Percentiles rank a stretch among this genome's conserved stretches.
Conservation (phyloP, 1,139 yeast species). For the Protomyces macrosporus region DNA sequence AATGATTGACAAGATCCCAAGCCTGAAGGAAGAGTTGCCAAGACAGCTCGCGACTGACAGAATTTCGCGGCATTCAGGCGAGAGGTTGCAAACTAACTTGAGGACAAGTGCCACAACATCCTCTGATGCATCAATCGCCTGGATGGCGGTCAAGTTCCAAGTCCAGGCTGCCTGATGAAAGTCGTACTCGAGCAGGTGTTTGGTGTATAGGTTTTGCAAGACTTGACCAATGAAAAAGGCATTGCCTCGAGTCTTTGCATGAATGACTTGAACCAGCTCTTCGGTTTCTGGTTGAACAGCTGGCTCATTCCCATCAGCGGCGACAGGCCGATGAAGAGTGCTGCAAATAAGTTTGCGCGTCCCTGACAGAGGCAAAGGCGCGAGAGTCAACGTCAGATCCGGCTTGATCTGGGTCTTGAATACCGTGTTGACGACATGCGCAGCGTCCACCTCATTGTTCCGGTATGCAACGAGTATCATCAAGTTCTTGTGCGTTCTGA, state of each 20-base stretch:
- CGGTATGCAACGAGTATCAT: conserved; percentile 21
- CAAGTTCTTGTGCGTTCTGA: conserved; percentile 13
- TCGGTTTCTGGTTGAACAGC: neutral
- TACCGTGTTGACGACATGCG: conserved; percentile 13
- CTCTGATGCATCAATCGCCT: conserved; percentile 7
- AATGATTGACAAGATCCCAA: conserved; percentile 6
- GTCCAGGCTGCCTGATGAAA: conserved; percentile 7
- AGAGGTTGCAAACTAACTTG: conserved; percentile 1
- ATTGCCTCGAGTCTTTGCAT: conserved; percentile 14
- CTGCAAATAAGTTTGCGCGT: conserved; percentile 1
- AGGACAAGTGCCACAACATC: conserved; percentile 22
- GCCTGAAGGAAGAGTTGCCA: conserved; percentile 15
- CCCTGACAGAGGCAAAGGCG: neutral
- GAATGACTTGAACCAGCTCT: conserved; percentile 9
- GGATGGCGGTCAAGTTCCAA: conserved; percentile 9
- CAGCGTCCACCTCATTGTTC: conserved; percentile 16
- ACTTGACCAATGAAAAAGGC: conserved; percentile 17
- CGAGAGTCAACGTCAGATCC: conserved; percentile 1
- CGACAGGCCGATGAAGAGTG: conserved; percentile 9
- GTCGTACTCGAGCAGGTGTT: conserved; percentile 4
- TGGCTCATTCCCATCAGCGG: neutral
- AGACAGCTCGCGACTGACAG: conserved; percentile 16
- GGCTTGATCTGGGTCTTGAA: neutral
- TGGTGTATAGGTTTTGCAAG: conserved; percentile 2
- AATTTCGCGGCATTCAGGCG: conserved; percentile 2